phyloP scores from a whole-genome alignment of 139 green algal genomes.

The Pseudopediastrum boryanum region DNA sequence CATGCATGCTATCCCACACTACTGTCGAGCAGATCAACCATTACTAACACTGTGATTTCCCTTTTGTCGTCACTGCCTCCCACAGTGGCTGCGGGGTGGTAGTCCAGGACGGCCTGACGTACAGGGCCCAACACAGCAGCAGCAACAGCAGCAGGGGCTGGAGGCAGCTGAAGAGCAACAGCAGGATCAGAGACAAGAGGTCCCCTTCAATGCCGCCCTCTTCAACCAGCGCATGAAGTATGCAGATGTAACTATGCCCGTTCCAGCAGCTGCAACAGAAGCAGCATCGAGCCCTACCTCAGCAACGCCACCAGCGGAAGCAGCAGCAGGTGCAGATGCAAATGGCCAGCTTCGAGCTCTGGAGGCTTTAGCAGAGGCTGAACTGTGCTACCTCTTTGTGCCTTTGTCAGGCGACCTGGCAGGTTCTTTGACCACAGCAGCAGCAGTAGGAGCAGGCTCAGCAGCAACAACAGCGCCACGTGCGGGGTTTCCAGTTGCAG shows the following conservation, averaged over 20 bases:
- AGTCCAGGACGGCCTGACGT: too few species aligned
- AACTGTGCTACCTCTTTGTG: slow-evolving; percentile 20
- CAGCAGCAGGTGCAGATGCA: background rate
- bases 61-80: too few species aligned
- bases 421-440: too few species aligned
- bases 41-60: too few species aligned
- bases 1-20: too few species aligned
- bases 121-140: slow-evolving; percentile 2
- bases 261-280: slow-evolving; percentile 5
- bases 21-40: too few species aligned
- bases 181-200: background rate
- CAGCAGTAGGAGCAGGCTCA: slow-evolving; percentile 17
- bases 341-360: background rate
- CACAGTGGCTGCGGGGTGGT: too few species aligned
- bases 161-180: background rate
- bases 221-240: background rate
- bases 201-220: too few species aligned
- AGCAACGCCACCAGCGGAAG: too few species aligned
- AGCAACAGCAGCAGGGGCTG: slow-evolving; percentile 10
- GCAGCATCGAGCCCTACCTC: background rate
- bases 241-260: background rate
- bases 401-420: too few species aligned
- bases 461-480: background rate
- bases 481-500: background rate
- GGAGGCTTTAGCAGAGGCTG: background rate